Evolutionary conservation across 73 alveolate species (phyloP).

Genomic region (Breviolum minutum): DNA sequence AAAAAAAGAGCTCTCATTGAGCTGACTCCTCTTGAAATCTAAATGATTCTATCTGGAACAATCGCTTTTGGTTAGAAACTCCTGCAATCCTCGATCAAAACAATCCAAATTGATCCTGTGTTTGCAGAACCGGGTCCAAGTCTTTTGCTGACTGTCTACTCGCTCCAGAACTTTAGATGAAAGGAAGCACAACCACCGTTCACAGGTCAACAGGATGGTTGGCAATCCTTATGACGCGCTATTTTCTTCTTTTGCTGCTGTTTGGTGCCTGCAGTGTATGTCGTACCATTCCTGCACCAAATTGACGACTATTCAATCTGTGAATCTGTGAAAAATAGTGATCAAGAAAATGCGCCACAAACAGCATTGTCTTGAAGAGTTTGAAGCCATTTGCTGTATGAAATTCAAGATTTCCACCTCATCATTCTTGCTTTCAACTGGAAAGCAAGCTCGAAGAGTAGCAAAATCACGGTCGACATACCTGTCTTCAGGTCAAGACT

Average conservation of each 20-base stretch:
- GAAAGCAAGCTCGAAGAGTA: constrained; percentile 93
- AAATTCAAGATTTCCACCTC: constrained; percentile 10
- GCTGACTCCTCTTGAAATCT: too few relatives aligned
- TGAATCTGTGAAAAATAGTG: not conserved
- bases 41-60: too few relatives aligned
- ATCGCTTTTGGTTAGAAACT: too few relatives aligned
- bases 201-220: too few relatives aligned
- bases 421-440: constrained; percentile 78
- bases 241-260: not conserved
- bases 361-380: not conserved
- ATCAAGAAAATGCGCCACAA: not conserved
- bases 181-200: too few relatives aligned
- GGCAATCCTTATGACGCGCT: too few relatives aligned
- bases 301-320: not conserved
- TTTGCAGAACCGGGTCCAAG: too few relatives aligned
- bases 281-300: constrained; percentile 74
- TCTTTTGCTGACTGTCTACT: too few relatives aligned
- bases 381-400: not conserved
- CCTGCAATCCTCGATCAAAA: too few relatives aligned
- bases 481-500: not conserved
- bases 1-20: too few relatives aligned
- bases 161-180: too few relatives aligned
- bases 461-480: constrained; percentile 92
- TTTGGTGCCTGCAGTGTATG: constrained; percentile 72
- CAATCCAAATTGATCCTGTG: too few relatives aligned